A percentile compares a stretch with the other conserved stretches of the same genome.
Conservation (phyloP, 768 basidiomycete genomes). For the Tricholoma bakamatsutake region DNA sequence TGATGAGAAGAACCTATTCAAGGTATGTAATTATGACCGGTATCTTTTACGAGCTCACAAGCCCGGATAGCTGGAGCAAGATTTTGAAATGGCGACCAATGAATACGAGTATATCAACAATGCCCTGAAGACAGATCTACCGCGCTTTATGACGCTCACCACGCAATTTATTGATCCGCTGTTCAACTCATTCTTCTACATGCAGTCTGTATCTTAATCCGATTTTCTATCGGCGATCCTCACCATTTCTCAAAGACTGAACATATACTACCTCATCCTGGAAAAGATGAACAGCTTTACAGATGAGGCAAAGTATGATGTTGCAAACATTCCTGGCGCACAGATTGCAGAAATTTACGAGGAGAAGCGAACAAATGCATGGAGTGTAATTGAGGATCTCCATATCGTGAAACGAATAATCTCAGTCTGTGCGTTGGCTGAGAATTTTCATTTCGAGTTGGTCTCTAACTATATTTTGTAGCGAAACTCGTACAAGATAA, state of each 20-base stretch:
- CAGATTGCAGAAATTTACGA: constrained; percentile 78
- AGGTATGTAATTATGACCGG: constrained; percentile 41
- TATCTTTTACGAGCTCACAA: constrained; percentile 13
- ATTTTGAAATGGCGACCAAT: constrained; percentile 86
- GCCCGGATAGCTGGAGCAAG: constrained; percentile 76
- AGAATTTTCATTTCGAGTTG: neutral
- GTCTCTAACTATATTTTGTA: constrained; percentile 18
- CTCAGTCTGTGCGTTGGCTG: constrained; percentile 65
- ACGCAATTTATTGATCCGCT: constrained; percentile 92
- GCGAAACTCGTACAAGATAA: constrained; percentile 64
- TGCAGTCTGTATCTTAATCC: constrained; percentile 69
- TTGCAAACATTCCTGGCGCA: constrained; percentile 55
- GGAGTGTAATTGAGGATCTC: constrained; percentile 71
- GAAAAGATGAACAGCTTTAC: constrained; percentile 92
- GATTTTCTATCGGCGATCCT: neutral
- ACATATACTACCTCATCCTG: constrained; percentile 89
- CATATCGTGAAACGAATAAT: constrained; percentile 78
- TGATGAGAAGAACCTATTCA: constrained; percentile 97
- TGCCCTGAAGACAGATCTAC: constrained; percentile 85
- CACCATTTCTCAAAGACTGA: constrained; percentile 48
- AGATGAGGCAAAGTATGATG: constrained; percentile 69
- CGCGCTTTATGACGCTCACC: constrained; percentile 84
- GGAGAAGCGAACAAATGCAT: constrained; percentile 76
- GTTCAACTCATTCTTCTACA: constrained; percentile 99
- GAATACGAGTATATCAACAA: constrained; percentile 94